These are phyloP conservation scores for Russula sp. DNA, from an alignment of 768 basidiomycete genomes.

Conservation along the genomic window DNA sequence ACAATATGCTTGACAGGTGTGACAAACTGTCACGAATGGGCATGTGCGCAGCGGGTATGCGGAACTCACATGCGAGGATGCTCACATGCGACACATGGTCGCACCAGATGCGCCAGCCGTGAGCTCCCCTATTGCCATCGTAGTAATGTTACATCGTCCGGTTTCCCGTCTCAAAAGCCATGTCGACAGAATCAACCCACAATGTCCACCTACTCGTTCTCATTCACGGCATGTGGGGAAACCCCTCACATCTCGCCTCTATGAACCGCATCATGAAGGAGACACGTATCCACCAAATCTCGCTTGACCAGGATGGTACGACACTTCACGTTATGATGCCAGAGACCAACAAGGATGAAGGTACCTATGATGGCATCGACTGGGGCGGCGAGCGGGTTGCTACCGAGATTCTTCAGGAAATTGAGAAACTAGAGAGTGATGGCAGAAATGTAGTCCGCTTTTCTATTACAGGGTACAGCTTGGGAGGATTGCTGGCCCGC, in stretches of 20 bases:
- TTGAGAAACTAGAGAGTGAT: conserved; percentile 51
- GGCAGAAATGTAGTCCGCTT: conserved; percentile 63
- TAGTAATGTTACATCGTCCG: no score
- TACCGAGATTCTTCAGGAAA: conserved; percentile 62
- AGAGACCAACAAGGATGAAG: conserved; percentile 60
- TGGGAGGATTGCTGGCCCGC: conserved; percentile 80
- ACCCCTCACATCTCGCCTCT: conserved; percentile 60
- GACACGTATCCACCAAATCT: conserved; percentile 36
- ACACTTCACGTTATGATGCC: conserved; percentile 61
- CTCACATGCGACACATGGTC: no score
- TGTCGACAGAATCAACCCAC: not conserved
- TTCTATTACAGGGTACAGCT: conserved; percentile 72
- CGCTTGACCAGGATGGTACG: conserved; percentile 39
- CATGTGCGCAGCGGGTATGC: no score
- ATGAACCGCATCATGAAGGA: conserved; percentile 53
- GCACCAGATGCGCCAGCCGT: no score
- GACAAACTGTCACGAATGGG: no score
- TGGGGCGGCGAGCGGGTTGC: conserved; percentile 81
- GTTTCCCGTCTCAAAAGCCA: no score
- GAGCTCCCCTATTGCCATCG: no score
- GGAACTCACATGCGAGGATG: no score
- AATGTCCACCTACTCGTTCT: conserved; percentile 36
- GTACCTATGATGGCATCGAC: conserved; percentile 81
- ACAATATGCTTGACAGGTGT: no score
- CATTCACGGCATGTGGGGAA: conserved; percentile 78